Evolutionary conservation across 208 protist species (phyloP), one percentile per base, ranked within the genome.

Genomic region (Wallacemonas sp.): DNA sequence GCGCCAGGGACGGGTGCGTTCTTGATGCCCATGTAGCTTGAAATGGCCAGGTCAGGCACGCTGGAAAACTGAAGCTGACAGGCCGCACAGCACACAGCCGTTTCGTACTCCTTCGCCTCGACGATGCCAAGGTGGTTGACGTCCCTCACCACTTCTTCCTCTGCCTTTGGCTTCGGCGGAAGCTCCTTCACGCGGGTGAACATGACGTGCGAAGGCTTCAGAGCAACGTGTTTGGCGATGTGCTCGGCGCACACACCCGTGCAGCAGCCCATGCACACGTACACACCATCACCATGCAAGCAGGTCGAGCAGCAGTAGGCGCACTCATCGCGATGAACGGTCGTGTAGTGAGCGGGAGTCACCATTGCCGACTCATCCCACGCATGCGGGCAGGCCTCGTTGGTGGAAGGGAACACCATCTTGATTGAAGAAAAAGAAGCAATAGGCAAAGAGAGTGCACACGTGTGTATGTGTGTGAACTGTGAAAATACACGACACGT

Each of bases 241-340:
- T 96, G 91, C n/a, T 74, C 77, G 9, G 44, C 49, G 62, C 91
- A 96, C 5, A 96, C 23, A 4, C 86, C 88, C 1, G 74, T 70
- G 61, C 84, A 84, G 76, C 88, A 96, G 23, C 44, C 70, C 87
- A 96, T 93, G 61, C 88, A 96, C 2, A 94, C 87, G 56, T 86
- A 87, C 14, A 93, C 52, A 2, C 91, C 91, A n/a, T 68, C 69
- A 2, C 74, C 74, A 34, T 87, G 69, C 23, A 61, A 55, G 64
- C 81, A 88, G 16, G 86, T 82, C 33, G 77, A 62, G 74, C 87
- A 94, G 76, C 91, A 96, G 70, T 96, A 96, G 27, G 88, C 86
- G 36, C 91, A 96, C 56, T 96, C 88, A 49, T 96, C 91, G 16
- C 84, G 84, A 61, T 94, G 79, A 34, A 96, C 74, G n/a, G 72